phyloP scores from a whole-genome alignment of 352 stramenopile species.

The Pythium phragmiticola region DNA sequence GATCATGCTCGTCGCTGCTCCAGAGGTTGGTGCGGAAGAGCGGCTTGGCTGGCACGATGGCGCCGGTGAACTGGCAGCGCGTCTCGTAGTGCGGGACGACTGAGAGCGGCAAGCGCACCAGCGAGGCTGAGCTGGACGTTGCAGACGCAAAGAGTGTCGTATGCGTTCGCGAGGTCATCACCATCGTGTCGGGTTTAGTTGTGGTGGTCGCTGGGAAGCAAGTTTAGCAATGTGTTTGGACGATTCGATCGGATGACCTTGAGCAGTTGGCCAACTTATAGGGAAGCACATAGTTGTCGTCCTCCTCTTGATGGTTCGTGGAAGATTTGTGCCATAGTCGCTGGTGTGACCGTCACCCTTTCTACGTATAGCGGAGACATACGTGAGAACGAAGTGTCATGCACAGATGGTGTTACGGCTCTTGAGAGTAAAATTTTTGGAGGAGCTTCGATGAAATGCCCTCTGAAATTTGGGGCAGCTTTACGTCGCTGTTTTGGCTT shows the following conservation, averaged over 20 bases:
- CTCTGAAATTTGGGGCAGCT: too few species aligned
- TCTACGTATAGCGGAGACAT: background rate
- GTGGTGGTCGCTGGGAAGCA: background rate
- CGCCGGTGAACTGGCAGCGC: background rate
- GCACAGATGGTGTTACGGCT: background rate
- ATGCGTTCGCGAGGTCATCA: background rate
- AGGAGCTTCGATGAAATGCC: too few species aligned
- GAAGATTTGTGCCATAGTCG: too few species aligned
- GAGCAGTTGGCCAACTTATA: too few species aligned
- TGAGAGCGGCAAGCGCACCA: background rate
- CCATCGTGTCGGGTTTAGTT: background rate
- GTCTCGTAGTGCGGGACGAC: background rate
- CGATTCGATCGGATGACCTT: too few species aligned
- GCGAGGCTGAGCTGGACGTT: background rate
- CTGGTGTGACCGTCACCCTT: too few species aligned
- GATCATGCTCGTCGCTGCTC: constrained; percentile 1
- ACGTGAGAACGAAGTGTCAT: background rate
- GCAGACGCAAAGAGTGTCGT: background rate
- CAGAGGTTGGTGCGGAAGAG: constrained; percentile 1
- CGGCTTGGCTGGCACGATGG: background rate
- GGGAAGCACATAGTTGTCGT: too few species aligned
- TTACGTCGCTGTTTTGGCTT: too few species aligned
- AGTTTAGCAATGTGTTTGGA: background rate
- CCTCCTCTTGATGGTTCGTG: too few species aligned
- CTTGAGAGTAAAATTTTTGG: too few species aligned